Evolutionary conservation across 2,329 filamentous ascomycete genomes (phyloP).

Genomic region (Curvularia eragrostidis): DNA sequence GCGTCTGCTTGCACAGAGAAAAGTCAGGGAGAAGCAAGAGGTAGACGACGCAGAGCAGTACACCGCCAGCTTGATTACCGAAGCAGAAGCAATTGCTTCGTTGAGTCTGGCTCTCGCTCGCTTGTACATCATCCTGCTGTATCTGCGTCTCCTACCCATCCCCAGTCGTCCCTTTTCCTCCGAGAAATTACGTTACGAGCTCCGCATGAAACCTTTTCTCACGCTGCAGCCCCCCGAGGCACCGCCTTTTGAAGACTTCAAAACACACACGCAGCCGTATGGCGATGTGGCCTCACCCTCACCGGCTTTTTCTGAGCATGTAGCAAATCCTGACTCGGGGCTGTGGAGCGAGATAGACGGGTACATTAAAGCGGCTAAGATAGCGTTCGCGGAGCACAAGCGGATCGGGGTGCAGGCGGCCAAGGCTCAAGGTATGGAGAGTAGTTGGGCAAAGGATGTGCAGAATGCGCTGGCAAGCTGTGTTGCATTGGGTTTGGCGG

Average conservation of each 20-base stretch:
- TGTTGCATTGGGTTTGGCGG: slow-evolving; percentile 41
- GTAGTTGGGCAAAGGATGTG: slow-evolving; percentile 48
- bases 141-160: slow-evolving; percentile 61
- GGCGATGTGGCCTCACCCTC: slow-evolving; percentile 25
- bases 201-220: slow-evolving; percentile 86
- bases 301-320: slow-evolving; percentile 10
- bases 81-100: slow-evolving; percentile 32
- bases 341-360: slow-evolving; percentile 40
- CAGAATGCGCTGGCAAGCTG: slow-evolving; percentile 42
- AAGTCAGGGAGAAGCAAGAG: slow-evolving; percentile 18
- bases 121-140: slow-evolving; percentile 71
- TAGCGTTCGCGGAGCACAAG: slow-evolving; percentile 47
- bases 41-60: slow-evolving; percentile 21
- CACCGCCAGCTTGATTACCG: slow-evolving; percentile 36
- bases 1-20: slow-evolving; percentile 2
- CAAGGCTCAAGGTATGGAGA: slow-evolving; percentile 47
- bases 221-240: slow-evolving; percentile 71
- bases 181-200: slow-evolving; percentile 74
- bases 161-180: slow-evolving; percentile 70
- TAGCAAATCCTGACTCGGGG: slow-evolving; percentile 12
- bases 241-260: slow-evolving; percentile 69
- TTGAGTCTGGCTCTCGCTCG: slow-evolving; percentile 49
- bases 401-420: slow-evolving; percentile 42
- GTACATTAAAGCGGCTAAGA: slow-evolving; percentile 44
- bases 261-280: slow-evolving; percentile 42